These are phyloP conservation scores for Orbilia javanica DNA, from an alignment of 2,329 filamentous ascomycete species.

Conservation along the genomic window DNA sequence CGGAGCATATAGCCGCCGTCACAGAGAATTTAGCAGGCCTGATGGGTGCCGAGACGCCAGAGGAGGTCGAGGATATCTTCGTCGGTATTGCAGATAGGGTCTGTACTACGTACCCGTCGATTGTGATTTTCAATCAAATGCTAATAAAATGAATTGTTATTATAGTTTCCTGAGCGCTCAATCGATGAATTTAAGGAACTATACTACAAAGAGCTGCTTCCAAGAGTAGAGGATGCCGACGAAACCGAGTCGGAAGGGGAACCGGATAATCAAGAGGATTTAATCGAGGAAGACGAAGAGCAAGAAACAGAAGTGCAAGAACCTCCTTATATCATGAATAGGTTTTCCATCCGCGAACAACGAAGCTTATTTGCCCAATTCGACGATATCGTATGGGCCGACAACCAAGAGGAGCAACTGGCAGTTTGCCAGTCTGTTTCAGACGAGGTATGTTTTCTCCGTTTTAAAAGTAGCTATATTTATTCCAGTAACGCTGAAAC, in stretches of 20 bases:
- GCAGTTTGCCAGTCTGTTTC: conserved; percentile 30
- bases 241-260: not conserved
- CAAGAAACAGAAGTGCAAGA: not conserved
- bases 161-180: conserved; percentile 26
- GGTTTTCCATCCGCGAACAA: conserved; percentile 25
- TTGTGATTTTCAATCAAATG: not conserved
- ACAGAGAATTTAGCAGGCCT: conserved; percentile 10
- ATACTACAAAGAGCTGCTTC: conserved; percentile 20
- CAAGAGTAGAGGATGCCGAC: conserved; percentile 1
- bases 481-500: not conserved
- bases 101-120: not conserved
- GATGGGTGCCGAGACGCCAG: not conserved
- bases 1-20: conserved; percentile 15
- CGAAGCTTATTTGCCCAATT: conserved; percentile 22
- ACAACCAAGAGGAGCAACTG: conserved; percentile 32
- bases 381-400: conserved; percentile 29
- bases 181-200: conserved; percentile 20
- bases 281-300: not conserved
- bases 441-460: conserved; percentile 28
- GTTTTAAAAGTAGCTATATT: not conserved
- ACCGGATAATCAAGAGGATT: not conserved
- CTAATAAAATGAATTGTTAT: not conserved
- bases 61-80: conserved; percentile 21
- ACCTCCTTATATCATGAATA: not conserved
- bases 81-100: conserved; percentile 21